A percentile compares a stretch with the other conserved stretches of the same genome.
Evolutionary conservation across 192 early-diverging fungal species (phyloP).

Genomic region (Endogone sp.): DNA sequence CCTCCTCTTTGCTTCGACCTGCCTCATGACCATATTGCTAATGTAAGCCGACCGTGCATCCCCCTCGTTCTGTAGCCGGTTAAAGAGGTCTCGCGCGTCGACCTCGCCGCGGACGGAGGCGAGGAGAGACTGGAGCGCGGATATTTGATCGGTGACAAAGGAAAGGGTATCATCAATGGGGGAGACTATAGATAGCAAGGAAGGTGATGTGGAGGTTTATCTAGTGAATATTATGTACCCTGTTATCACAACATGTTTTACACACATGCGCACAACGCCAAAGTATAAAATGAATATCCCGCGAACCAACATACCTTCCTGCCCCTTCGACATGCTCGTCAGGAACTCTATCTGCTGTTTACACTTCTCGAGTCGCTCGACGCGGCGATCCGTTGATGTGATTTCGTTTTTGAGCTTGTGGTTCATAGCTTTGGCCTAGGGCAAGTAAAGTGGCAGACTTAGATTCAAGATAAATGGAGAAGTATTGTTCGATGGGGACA

Average conservation of each 20-base stretch:
- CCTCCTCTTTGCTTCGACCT: neutral
- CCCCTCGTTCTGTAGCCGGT: neutral
- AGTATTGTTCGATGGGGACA: neutral
- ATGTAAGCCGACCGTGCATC: neutral
- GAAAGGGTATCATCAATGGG: neutral
- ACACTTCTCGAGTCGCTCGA: slow-evolving; percentile 19
- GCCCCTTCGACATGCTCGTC: neutral
- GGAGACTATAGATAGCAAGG: too few species aligned
- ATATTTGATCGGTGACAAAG: neutral
- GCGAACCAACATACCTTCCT: neutral
- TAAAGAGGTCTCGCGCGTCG: neutral
- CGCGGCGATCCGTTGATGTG: slow-evolving; percentile 14
- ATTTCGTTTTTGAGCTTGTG: slow-evolving; percentile 30
- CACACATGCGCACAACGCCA: too few species aligned
- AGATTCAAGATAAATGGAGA: neutral
- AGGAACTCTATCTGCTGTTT: slow-evolving; percentile 28
- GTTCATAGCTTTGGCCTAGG: slow-evolving; percentile 36
- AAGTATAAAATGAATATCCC: too few species aligned
- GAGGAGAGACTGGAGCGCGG: neutral
- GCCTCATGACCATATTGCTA: neutral
- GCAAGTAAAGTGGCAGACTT: neutral
- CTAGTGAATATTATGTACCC: neutral
- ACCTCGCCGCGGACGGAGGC: neutral
- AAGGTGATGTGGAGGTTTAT: neutral
- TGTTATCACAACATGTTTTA: too few species aligned